Evolutionary conservation across 2,329 filamentous ascomycete genomes (phyloP), one percentile per base, ranked within the genome.

Genomic region (Aspergillus felis): DNA sequence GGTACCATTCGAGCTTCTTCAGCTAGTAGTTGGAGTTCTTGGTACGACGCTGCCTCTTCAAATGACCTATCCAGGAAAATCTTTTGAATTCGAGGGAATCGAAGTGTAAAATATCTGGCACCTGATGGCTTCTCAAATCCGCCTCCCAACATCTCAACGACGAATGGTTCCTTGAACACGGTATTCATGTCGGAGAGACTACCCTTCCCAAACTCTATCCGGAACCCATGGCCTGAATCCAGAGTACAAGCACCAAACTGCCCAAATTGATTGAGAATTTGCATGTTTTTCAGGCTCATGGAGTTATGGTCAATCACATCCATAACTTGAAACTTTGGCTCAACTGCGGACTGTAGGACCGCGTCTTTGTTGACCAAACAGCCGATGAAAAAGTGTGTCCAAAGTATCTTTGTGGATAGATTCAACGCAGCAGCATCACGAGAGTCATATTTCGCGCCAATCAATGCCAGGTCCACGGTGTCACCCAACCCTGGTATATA

Each of bases 341-440:
- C 81, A 3, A 60, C 62, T 2, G 75, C 71, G 62, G 76, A 81
- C 6, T 81, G 77, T 28, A 78, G 68, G 0, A 87, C 82, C 14
- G 82, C 80, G 5, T 83, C 78, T 63, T 84, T 86, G 65, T 94
- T 94, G 24, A 82, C 77, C 8, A 92, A 77, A 70, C 91, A 96
- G 1, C 86, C 92, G 17, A 96, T 74, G 66, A 89, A 87, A 67
- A 95, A 96, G 52, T 90, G 85, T 3, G 90, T 96, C 87, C 88
- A 96, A 54, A 82, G 81, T 47, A 90, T 67, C 20, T 80, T 78
- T 5, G 78, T 76, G 2, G 87, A 71, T 4, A 77, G 73, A 2
- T 58, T 50, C 50, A 84, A 82, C 7, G 80, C 77, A 49, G 79
- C 80, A 7, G 87, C 88, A 60, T 85, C 83, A 51, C 80, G 77